These are phyloP conservation scores for Setaria viridis DNA, from an alignment of 202 grass and related monocot species.

Conservation along the genomic window DNA sequence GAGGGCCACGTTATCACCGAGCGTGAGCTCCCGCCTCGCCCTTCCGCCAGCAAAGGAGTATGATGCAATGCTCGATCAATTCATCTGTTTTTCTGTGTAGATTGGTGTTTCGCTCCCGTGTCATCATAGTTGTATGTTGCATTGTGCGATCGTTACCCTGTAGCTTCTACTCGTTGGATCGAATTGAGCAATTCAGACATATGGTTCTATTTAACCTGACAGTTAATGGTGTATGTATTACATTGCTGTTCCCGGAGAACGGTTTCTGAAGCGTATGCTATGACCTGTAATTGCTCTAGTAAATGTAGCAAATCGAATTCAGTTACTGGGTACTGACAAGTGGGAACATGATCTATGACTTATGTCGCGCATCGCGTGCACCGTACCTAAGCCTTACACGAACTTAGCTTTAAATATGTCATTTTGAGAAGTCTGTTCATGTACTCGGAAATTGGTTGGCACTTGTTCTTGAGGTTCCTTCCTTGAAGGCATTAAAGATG, in stretches of 20 bases:
- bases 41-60: slow-evolving; percentile 46
- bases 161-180: no score
- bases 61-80: not conserved
- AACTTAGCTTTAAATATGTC: not conserved
- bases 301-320: not conserved
- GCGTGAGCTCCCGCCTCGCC: slow-evolving; percentile 41
- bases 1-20: slow-evolving; percentile 51
- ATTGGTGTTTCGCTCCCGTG: not conserved
- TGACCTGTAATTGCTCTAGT: slow-evolving; percentile 24
- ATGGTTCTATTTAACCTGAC: not conserved
- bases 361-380: no score
- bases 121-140: not conserved
- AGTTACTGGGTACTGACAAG: not conserved
- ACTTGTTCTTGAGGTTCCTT: not conserved
- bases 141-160: not conserved
- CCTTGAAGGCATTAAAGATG: not conserved
- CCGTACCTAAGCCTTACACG: not conserved
- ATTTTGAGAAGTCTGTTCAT: not conserved
- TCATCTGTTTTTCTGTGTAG: not conserved
- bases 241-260: not conserved
- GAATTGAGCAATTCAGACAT: not conserved
- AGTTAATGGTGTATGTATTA: not conserved
- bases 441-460: not conserved
- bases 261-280: not conserved
- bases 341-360: not conserved